These are phyloP conservation scores for Aspergillus latus DNA, from an alignment of 2,329 filamentous ascomycete species.

Conservation along the genomic window DNA sequence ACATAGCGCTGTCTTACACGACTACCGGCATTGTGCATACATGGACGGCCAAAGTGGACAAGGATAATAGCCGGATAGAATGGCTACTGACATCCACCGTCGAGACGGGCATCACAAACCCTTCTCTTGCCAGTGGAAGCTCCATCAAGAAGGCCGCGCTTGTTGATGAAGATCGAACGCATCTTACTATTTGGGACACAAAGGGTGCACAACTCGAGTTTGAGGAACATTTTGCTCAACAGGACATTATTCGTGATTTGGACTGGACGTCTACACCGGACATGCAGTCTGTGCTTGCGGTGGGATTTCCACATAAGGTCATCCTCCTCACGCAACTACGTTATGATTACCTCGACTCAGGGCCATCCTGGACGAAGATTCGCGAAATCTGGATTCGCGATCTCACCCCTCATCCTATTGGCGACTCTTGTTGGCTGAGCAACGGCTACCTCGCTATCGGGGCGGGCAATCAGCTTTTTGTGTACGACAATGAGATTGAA, in stretches of 20 bases:
- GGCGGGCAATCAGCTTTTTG: constrained; percentile 85
- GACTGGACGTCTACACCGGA: constrained; percentile 94
- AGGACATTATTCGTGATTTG: constrained; percentile 77
- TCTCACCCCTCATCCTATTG: constrained; percentile 83
- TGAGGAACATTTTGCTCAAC: constrained; percentile 68
- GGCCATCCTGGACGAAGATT: constrained; percentile 85
- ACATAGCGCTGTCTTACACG: constrained; percentile 84
- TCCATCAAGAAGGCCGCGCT: constrained; percentile 84
- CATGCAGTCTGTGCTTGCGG: constrained; percentile 81
- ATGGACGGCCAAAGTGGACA: constrained; percentile 77
- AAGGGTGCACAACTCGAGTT: constrained; percentile 79
- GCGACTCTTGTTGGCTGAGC: constrained; percentile 87
- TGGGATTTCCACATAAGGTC: constrained; percentile 87
- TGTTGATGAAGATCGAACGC: constrained; percentile 70
- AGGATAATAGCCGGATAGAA: constrained; percentile 61
- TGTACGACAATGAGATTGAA: constrained; percentile 75
- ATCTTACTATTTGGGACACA: constrained; percentile 88
- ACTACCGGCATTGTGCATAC: constrained; percentile 72
- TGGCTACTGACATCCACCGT: constrained; percentile 82
- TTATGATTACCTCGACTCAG: constrained; percentile 85
- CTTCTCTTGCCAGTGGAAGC: constrained; percentile 78
- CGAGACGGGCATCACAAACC: constrained; percentile 71
- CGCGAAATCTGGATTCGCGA: constrained; percentile 78
- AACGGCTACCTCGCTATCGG: constrained; percentile 84
- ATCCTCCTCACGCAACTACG: constrained; percentile 81